Conservation (phyloP, 202 grass and related monocot genomes). For the Elaeis oleifera region DNA sequence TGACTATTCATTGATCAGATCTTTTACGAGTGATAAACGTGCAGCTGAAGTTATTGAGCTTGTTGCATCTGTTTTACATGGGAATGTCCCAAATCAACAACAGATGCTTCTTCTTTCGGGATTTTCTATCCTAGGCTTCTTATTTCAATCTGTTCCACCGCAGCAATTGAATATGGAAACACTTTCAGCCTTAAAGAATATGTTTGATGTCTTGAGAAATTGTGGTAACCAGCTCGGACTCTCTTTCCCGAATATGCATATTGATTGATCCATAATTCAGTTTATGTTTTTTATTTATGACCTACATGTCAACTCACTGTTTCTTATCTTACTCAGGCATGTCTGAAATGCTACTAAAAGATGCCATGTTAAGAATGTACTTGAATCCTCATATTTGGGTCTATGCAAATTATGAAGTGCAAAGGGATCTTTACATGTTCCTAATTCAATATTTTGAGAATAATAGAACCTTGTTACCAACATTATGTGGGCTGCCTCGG, state of each 20-base stretch:
- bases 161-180: conserved; percentile 71
- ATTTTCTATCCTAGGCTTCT: conserved; percentile 82
- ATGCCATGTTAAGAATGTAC: conserved; percentile 76
- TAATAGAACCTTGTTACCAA: conserved; percentile 49
- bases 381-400: conserved; percentile 94
- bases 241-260: conserved; percentile 2
- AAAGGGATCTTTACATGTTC: conserved; percentile 86
- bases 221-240: conserved; percentile 35
- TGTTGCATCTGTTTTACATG: conserved; percentile 91
- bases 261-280: neutral
- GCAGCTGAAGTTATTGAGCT: conserved; percentile 83
- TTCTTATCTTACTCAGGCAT: conserved; percentile 54
- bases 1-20: conserved; percentile 11
- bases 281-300: neutral
- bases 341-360: conserved; percentile 73
- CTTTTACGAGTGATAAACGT: conserved; percentile 40
- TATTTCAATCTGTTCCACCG: conserved; percentile 78
- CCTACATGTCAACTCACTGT: neutral
- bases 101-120: conserved; percentile 98
- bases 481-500: conserved; percentile 66
- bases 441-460: conserved; percentile 87
- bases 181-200: conserved; percentile 70
- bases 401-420: conserved; percentile 70
- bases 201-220: conserved; percentile 75
- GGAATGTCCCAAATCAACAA: conserved; percentile 92